A percentile compares a stretch with the other conserved stretches of the same genome.
Evolutionary conservation across 441 rosid species (phyloP).

Genomic region (Biscutella auriculata): DNA sequence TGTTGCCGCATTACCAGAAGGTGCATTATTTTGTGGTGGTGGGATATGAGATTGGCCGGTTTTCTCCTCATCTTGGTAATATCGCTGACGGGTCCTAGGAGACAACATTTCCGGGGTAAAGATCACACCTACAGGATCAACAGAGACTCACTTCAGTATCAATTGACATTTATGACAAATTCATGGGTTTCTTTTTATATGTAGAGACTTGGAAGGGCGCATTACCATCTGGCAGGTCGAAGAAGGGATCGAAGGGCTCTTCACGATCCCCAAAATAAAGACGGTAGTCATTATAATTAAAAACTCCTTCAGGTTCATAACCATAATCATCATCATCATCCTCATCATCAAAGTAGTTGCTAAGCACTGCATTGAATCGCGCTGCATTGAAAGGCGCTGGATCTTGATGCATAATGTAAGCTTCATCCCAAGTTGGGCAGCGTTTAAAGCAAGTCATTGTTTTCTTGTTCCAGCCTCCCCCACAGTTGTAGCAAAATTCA

Average conservation of each 20-base stretch:
- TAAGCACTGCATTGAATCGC: neutral
- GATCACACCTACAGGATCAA: conserved; percentile 10
- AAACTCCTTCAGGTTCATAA: too few relatives aligned
- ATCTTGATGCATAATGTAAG: conserved; percentile 10
- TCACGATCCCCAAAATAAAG: neutral
- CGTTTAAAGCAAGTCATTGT: conserved; percentile 25
- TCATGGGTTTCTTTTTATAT: neutral
- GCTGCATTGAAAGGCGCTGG: conserved; percentile 2
- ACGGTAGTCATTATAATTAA: neutral
- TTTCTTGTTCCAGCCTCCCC: conserved; percentile 50
- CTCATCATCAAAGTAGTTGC: conserved; percentile 2
- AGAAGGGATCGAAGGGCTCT: conserved; percentile 16
- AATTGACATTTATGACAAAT: neutral
- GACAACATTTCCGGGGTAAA: conserved; percentile 10
- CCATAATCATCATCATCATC: conserved; percentile 4
- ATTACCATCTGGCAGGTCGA: conserved; percentile 22
- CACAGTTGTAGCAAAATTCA: conserved; percentile 61
- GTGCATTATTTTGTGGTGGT: neutral
- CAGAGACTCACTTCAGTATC: conserved; percentile 4
- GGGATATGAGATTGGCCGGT: neutral
- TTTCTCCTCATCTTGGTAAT: neutral
- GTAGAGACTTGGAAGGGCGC: conserved; percentile 1
- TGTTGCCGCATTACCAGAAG: neutral
- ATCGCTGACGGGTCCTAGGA: conserved; percentile 6
- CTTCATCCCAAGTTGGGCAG: conserved; percentile 61